These are phyloP conservation scores for Phalaenopsis aphrodite DNA, from an alignment of 106 monocot genomes.

Conservation along the genomic window DNA sequence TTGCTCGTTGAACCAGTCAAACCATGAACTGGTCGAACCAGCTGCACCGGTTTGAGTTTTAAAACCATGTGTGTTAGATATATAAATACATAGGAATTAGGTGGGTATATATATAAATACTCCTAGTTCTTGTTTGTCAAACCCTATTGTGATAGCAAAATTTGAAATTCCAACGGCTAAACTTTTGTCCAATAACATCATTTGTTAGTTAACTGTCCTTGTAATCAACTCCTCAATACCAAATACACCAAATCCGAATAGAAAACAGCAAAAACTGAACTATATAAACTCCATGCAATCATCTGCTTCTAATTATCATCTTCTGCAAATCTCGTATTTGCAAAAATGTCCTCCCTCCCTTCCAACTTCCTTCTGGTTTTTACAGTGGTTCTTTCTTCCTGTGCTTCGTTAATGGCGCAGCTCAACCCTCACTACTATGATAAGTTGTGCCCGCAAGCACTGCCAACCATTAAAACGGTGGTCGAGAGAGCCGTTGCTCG, in stretches of 20 bases:
- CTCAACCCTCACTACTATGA: constrained; percentile 6
- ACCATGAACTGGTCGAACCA: too few species aligned
- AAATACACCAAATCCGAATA: neutral
- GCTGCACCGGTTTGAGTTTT: too few species aligned
- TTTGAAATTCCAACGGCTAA: too few species aligned
- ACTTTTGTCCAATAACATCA: too few species aligned
- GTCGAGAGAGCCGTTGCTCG: constrained; percentile 5
- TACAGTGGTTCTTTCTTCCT: neutral
- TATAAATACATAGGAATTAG: too few species aligned
- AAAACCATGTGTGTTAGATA: too few species aligned
- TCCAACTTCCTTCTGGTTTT: neutral
- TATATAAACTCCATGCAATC: neutral
- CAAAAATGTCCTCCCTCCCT: neutral
- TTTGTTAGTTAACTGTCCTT: too few species aligned
- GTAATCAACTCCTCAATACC: neutral
- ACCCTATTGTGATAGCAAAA: too few species aligned
- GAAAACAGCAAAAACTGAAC: neutral
- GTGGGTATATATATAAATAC: too few species aligned
- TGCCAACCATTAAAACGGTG: constrained; percentile 6
- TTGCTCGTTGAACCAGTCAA: too few species aligned
- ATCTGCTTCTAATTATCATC: neutral
- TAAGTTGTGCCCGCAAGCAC: constrained; percentile 4
- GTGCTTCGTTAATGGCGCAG: neutral
- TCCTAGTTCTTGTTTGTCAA: too few species aligned
- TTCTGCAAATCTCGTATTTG: neutral